Evolutionary conservation across 345 rosid species (phyloP), one percentile per base, ranked within the genome.

Genomic region (Cardiospermum halicacabum): DNA sequence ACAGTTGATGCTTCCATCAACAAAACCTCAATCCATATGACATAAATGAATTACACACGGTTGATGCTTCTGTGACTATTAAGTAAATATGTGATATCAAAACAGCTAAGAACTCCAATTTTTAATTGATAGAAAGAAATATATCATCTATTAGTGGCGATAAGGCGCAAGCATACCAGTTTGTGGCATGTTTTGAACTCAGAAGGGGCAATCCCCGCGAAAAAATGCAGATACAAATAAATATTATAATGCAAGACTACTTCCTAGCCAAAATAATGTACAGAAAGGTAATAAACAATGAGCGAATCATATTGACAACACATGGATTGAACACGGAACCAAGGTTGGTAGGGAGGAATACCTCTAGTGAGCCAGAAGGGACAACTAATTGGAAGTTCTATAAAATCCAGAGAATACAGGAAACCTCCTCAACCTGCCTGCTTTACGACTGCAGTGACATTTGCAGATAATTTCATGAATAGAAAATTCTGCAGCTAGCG

Each of bases 381-480:
- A 77, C 65, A 82, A 82, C 72, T 78, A 83, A 81, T 55, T 69
- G 84, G 79, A 79, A 72, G 85, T 82, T 82, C 76, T 69, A 78
- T 71, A 73, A 69, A 75, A 70, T 74, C 82, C 82, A 70, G 70
- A 72, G 73, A 53, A 63, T 63, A 77, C 79, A 77, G 82, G 81
- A 71, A 77, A 91, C 77, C 82, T 80, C 86, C 84, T 58, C 77
- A 72, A 84, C 82, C 84, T 85, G 86, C 88, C 76, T 74, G 88
- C 82, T 73, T 70, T 68, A 78, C 65, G 78, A 82, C 94, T 88
- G 94, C 94, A 85, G 78, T 77, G 69, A 73, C 87, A 88, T 84
- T 78, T 56, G 71, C 79, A 85, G 85, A 81, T 49, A 81, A 63
- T 67, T 76, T 79, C 82, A 81, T 75, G 69, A 77, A 78, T 18